phyloP scores from a whole-genome alignment of 805 yeast species.

The Cyberlindnera euphorbiiphila region DNA sequence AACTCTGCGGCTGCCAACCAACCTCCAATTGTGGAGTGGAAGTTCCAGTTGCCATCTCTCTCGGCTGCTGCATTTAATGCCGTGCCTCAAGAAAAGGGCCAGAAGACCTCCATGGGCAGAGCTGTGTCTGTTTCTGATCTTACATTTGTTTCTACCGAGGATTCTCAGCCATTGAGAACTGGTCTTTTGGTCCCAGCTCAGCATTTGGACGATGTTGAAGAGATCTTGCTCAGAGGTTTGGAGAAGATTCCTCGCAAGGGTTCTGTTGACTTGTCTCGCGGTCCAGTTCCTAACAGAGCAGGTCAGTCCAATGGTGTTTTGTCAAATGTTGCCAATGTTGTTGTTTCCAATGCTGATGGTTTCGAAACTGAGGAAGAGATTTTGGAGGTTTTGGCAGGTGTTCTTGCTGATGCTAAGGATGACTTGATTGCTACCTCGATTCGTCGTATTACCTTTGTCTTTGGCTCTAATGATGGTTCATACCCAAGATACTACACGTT shows the following conservation, averaged over 20 bases:
- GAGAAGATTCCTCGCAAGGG: constrained; percentile 55
- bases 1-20: constrained; percentile 35
- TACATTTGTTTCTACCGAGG: constrained; percentile 76
- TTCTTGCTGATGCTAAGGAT: constrained; percentile 63
- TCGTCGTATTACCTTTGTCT: constrained; percentile 90
- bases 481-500: constrained; percentile 96
- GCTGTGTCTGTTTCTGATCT: constrained; percentile 92
- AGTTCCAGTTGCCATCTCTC: constrained; percentile 76
- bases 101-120: constrained; percentile 55
- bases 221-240: constrained; percentile 69
- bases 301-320: constrained; percentile 36
- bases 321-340: constrained; percentile 79
- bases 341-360: constrained; percentile 71
- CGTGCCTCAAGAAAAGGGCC: constrained; percentile 46
- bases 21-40: constrained; percentile 79
- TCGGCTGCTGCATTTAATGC: constrained; percentile 72
- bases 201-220: constrained; percentile 89
- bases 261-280: constrained; percentile 31
- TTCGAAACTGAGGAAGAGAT: constrained; percentile 67
- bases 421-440: constrained; percentile 69
- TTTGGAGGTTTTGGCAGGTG: constrained; percentile 56
- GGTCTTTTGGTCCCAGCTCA: constrained; percentile 80
- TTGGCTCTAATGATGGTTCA: constrained; percentile 78
- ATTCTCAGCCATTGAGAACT: constrained; percentile 63
- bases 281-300: constrained; percentile 48